Base-by-base conservation (phyloP, 371 early-diverging fungal genomes). In the Batrachochytrium dendrobatidis region DNA sequence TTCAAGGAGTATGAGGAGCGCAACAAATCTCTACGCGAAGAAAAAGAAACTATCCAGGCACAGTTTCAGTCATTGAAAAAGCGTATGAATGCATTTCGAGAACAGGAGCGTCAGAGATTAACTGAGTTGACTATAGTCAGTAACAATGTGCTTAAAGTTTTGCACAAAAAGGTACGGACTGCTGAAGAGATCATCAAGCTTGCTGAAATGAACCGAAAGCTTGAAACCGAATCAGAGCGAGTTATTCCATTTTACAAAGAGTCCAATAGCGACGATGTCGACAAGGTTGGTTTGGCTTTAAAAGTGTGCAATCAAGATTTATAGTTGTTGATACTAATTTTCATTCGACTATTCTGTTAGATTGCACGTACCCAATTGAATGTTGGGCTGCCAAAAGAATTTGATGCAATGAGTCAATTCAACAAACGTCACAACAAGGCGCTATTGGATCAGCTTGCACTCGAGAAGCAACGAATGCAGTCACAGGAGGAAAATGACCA, bases 141-240 rank as follows among this genome's bases (percentile, higher is more conserved):
- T 28, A 71, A 68, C 52, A 54, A 59, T 20, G 71, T 66, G 6
- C 57, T 77, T 32, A 75, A 76, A 57, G 65, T 63, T 12, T 58
- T 81, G 56, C 20, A 68, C 25, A 56, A 26, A 48, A 73, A 73
- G 48, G 77, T 81, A 1, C 67, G 68, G 5, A 63, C 66, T 50
- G 82, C 82, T 1, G 82, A 81, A 59, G 68, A 67, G 61, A 81
- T 81, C 33, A 67, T 81, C 48, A 68, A 68, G 53, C 46, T 81
- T 24, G 75, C 77, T 6, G 82, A 81, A 65, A 80, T 81, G 82
- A 81, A 81, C 48, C 25, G 69, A 34, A 81, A 77, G 60, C 54
- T 80, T 33, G 81, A 78, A 62, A 80, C 73, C 22, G 75, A 79
- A 60, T 66, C 65, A 52, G 81, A 79, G 62, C 70, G 69, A 56